Percentiles rank a stretch among this genome's conserved stretches.
Conservation (phyloP, 495 filamentous ascomycete species). For the Peziza echinospora region DNA sequence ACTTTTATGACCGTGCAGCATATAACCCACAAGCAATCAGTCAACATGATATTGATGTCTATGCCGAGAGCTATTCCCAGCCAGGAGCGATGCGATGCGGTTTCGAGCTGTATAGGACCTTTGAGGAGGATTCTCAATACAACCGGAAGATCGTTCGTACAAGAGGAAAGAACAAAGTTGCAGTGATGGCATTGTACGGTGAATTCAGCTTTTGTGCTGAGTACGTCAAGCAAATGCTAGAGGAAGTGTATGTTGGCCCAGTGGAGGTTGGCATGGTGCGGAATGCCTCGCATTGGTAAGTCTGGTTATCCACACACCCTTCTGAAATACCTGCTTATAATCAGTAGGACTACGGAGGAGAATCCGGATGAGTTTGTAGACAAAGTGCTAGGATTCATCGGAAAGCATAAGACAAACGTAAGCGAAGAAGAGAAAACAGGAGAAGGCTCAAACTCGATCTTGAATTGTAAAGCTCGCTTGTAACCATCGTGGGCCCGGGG, state of each 20-base stretch:
- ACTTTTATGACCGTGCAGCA: background rate
- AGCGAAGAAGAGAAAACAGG: too few species aligned
- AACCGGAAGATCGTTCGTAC: background rate
- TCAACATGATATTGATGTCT: background rate
- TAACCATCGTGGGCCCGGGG: too few species aligned
- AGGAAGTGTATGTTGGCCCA: background rate
- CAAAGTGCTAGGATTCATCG: too few species aligned
- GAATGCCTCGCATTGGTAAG: background rate
- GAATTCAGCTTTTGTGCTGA: background rate
- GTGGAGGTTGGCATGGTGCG: background rate
- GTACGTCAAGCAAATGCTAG: background rate
- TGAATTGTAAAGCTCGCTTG: too few species aligned
- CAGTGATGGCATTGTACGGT: background rate
- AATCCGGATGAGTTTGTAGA: too few species aligned
- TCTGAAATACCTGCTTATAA: too few species aligned
- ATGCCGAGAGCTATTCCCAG: background rate
- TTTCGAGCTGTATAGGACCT: background rate
- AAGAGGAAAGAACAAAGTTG: background rate
- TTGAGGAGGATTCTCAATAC: background rate
- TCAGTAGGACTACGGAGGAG: background rate
- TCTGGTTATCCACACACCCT: too few species aligned
- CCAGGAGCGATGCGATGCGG: background rate
- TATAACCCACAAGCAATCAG: background rate
- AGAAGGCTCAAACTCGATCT: too few species aligned
- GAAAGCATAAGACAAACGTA: too few species aligned